Evolutionary conservation across 2,329 filamentous ascomycete species (phyloP).

Genomic region (Fusarium sp.): DNA sequence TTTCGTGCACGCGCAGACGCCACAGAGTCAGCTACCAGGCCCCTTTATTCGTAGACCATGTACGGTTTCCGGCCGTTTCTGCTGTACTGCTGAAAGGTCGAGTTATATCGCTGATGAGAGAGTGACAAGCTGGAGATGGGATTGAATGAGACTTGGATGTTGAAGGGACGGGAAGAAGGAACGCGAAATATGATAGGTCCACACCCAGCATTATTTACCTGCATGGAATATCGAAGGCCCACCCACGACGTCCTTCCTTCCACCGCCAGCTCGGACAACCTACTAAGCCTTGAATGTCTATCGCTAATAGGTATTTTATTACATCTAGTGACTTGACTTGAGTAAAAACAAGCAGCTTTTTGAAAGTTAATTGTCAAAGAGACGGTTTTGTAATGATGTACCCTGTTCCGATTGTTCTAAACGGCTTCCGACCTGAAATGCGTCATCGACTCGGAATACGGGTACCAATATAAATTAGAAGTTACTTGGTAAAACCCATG

Average conservation of each 20-base stretch:
- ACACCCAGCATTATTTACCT: slow-evolving; percentile 2
- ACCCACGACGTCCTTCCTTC: slow-evolving; percentile 9
- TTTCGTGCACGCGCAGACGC: slow-evolving; percentile 9
- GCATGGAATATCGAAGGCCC: slow-evolving; percentile 5
- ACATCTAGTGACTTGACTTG: no score
- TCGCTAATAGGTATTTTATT: no score
- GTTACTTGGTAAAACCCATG: no score
- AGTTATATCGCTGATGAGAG: neutral
- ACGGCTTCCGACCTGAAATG: no score
- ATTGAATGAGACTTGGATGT: slow-evolving; percentile 16
- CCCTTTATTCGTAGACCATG: neutral
- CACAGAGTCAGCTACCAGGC: neutral
- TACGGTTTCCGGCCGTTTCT: neutral
- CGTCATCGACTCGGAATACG: no score
- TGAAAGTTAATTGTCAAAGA: no score
- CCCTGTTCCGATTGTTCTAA: no score
- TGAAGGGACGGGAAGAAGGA: slow-evolving; percentile 9
- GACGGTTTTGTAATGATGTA: no score
- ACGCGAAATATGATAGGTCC: slow-evolving; percentile 16
- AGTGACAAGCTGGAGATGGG: slow-evolving; percentile 1
- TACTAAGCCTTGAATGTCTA: no score
- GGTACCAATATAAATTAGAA: no score
- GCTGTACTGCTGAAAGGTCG: neutral
- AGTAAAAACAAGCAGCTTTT: no score
- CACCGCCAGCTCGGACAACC: neutral